Evolutionary conservation across 2,329 filamentous ascomycete genomes (phyloP), one percentile per base, ranked within the genome.

Genomic region (Calonectria multiphialidica): DNA sequence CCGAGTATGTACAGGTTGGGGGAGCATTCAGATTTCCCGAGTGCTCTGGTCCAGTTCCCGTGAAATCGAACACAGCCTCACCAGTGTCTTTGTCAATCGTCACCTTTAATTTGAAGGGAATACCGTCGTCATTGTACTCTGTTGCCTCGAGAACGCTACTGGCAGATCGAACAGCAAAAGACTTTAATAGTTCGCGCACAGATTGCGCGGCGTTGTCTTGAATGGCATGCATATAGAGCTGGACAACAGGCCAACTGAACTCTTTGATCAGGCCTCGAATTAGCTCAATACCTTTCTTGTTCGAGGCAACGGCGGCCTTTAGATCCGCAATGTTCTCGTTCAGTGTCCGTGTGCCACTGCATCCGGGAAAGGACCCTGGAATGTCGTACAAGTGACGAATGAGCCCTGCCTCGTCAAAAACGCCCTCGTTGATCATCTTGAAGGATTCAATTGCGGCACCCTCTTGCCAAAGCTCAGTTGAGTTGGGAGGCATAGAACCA

Each of bases 121-220:
- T 94, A 30, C 95, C 95, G 77, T 97, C 95, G 77, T 97, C 95
- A 92, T 97, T 96, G 84, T 92, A 95, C 78, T 98, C 95, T 1
- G 92, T 87, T 0, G 95, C 93, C 9, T 90, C 89, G 0, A 97
- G 88, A n/a, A 94, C 91, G 70, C 91, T 88, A 2, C 93, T 93
- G 75, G 91, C 88, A 76, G 95, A 94, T 28, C 91, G 88, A 73
- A 89, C 89, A 78, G 91, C 88, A n/a, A 96, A 92, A 3, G 90
- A 87, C 79, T 93, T 95, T 33, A 97, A 87, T 6, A 97, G 87
- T 63, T 90, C 90, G 21, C 94, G 90, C 0, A 98, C 95, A 37
- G 92, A 93, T 1, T 90, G 87, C 77, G 95, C 94, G 0, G 95
- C 95, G 55, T 96, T 97, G 71, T 91, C 89, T 81, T 97, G 94